Evolutionary conservation across 768 basidiomycete genomes (phyloP).

Genomic region (Polyporus arcularius): DNA sequence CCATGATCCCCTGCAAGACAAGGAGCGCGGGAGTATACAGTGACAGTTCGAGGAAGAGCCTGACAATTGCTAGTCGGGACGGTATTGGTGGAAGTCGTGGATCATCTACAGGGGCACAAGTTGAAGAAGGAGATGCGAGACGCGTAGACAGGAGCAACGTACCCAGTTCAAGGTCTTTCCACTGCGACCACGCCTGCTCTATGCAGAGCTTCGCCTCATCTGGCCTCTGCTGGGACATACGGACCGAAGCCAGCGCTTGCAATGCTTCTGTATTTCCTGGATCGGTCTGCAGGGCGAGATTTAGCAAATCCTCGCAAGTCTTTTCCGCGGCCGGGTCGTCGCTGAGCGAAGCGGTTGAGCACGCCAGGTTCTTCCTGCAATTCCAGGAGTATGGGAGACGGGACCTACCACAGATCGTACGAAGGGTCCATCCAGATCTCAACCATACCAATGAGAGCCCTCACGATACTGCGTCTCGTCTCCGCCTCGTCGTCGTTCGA

Average conservation of each 20-base stretch:
- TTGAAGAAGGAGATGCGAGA: not conserved
- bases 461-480: slow-evolving; percentile 65
- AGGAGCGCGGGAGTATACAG: slow-evolving; percentile 72
- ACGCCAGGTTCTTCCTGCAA: not conserved
- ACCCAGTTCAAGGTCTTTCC: slow-evolving; percentile 71
- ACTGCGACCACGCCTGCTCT: slow-evolving; percentile 64
- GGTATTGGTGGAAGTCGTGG: slow-evolving; percentile 70
- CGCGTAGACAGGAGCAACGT: slow-evolving; percentile 18
- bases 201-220: slow-evolving; percentile 78
- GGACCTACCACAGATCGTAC: slow-evolving; percentile 79
- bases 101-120: slow-evolving; percentile 49
- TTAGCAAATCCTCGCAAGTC: slow-evolving; percentile 77
- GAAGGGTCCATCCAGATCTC: slow-evolving; percentile 96
- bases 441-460: slow-evolving; percentile 84
- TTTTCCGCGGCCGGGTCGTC: slow-evolving; percentile 81
- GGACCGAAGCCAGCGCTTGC: slow-evolving; percentile 79
- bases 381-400: not conserved
- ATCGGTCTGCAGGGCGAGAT: slow-evolving; percentile 71
- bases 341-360: slow-evolving; percentile 40
- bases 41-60: slow-evolving; percentile 76
- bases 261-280: slow-evolving; percentile 78
- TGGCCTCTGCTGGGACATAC: slow-evolving; percentile 83
- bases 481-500: slow-evolving; percentile 53
- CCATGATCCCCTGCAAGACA: slow-evolving; percentile 77
- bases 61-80: slow-evolving; percentile 71